Conservation (phyloP, 352 stramenopile species). For the Phytopythium kandeliae region DNA sequence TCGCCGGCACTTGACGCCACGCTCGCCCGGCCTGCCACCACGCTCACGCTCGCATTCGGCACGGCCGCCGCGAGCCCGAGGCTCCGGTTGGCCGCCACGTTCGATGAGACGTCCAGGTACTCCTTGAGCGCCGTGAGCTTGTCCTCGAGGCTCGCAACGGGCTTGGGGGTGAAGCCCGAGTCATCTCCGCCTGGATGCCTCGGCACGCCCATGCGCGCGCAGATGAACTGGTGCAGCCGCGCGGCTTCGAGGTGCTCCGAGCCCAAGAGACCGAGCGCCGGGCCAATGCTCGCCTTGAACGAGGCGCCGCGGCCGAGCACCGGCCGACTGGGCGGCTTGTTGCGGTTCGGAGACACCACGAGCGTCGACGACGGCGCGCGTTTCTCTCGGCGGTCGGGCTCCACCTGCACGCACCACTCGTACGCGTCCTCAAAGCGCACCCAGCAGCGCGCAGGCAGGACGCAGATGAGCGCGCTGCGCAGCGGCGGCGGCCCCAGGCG, state of each 20-base stretch:
- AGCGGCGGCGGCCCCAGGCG: slow-evolving; percentile 16
- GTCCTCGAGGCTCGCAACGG: slow-evolving; percentile 38
- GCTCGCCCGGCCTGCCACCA: neutral
- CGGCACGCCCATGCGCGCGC: slow-evolving; percentile 38
- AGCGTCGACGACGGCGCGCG: slow-evolving; percentile 9
- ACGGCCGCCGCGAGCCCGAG: neutral
- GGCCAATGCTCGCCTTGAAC: slow-evolving; percentile 1
- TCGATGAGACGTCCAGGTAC: slow-evolving; percentile 36
- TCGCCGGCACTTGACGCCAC: neutral
- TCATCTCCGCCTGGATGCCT: slow-evolving; percentile 17
- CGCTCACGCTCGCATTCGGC: neutral
- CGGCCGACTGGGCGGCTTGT: slow-evolving; percentile 3
- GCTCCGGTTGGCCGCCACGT: slow-evolving; percentile 11
- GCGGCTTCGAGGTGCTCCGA: slow-evolving; percentile 45
- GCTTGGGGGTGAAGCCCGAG: slow-evolving; percentile 39
- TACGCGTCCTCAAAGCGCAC: slow-evolving; percentile 50
- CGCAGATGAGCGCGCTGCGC: slow-evolving; percentile 50
- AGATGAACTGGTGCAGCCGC: slow-evolving; percentile 58
- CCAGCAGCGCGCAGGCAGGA: slow-evolving; percentile 41
- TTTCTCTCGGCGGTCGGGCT: slow-evolving; percentile 40
- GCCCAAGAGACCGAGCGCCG: slow-evolving; percentile 21
- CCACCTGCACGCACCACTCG: slow-evolving; percentile 64
- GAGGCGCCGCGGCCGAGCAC: neutral
- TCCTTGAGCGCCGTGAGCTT: slow-evolving; percentile 64
- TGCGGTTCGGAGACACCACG: slow-evolving; percentile 8